Percentiles rank a stretch among this genome's conserved stretches.
phyloP scores from a whole-genome alignment of 257 asterid species.

The Forsythia viridissima region DNA sequence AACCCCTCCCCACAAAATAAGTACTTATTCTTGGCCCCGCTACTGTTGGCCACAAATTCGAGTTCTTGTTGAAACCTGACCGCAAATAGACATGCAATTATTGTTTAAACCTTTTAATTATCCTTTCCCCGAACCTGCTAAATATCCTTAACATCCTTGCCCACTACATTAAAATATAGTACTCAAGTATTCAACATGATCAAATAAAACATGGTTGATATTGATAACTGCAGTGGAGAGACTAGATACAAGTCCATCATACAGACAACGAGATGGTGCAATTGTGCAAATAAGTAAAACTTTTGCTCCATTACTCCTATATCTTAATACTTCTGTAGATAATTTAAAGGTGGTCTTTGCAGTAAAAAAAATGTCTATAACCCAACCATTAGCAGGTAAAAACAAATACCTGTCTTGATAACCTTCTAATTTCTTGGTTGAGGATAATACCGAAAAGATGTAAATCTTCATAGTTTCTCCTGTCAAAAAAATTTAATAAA shows the following conservation, averaged over 20 bases:
- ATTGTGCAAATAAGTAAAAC: background rate
- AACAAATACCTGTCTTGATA: slow-evolving; percentile 75
- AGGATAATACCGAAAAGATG: slow-evolving; percentile 70
- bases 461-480: slow-evolving; percentile 87
- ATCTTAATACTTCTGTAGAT: background rate
- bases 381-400: slow-evolving; percentile 8
- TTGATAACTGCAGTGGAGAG: no score
- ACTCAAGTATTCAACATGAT: no score
- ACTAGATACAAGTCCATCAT: background rate
- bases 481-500: slow-evolving; percentile 27
- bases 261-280: background rate
- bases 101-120: no score
- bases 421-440: slow-evolving; percentile 89
- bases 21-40: background rate
- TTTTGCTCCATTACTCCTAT: slow-evolving; percentile 2
- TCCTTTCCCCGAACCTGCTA: no score
- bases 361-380: background rate
- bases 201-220: no score
- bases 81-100: no score
- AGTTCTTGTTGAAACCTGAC: background rate
- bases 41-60: background rate
- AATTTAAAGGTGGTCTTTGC: background rate
- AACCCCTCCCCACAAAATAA: background rate
- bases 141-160: no score
- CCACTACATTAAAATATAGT: no score